Percentiles rank a stretch among this genome's conserved stretches.
These are phyloP conservation scores for Botrytis fabae DNA, from an alignment of 2,329 filamentous ascomycete species.

Conservation along the genomic window DNA sequence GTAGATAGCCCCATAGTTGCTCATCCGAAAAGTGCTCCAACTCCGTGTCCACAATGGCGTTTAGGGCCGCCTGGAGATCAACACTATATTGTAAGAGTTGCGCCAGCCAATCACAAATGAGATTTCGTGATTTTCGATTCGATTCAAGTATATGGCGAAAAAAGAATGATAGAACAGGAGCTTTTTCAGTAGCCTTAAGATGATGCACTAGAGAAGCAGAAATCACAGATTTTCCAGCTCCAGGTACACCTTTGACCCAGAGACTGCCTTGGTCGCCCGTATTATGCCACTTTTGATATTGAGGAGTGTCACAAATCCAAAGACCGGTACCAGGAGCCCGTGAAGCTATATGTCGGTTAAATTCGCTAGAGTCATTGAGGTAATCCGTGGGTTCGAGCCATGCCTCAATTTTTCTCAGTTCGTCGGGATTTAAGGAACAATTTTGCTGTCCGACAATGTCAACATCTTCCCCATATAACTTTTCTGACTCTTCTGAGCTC, in stretches of 20 bases:
- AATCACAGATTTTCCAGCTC: slow-evolving; percentile 47
- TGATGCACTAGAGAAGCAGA: slow-evolving; percentile 33
- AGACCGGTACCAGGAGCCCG: slow-evolving; percentile 29
- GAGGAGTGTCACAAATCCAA: slow-evolving; percentile 31
- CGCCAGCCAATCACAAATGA: slow-evolving; percentile 40
- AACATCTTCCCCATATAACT: not conserved
- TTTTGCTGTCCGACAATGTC: not conserved
- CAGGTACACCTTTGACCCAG: slow-evolving; percentile 50
- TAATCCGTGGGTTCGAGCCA: slow-evolving; percentile 33
- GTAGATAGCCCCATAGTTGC: slow-evolving; percentile 40
- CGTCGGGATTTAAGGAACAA: not conserved
- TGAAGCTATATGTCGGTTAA: slow-evolving; percentile 28
- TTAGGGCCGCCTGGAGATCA: not conserved
- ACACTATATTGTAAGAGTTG: slow-evolving; percentile 39
- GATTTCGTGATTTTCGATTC: slow-evolving; percentile 26
- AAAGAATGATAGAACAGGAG: slow-evolving; percentile 43
- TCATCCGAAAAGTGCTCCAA: slow-evolving; percentile 4
- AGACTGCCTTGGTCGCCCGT: slow-evolving; percentile 43
- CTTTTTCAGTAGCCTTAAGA: not conserved
- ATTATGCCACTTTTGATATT: slow-evolving; percentile 28
- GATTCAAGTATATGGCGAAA: slow-evolving; percentile 41
- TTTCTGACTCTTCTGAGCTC: not conserved
- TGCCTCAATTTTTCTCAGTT: not conserved
- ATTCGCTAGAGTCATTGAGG: slow-evolving; percentile 27
- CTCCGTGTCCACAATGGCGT: not conserved